Base-by-base conservation (phyloP, 148 eudicot species). In the Oxyria digyna region DNA sequence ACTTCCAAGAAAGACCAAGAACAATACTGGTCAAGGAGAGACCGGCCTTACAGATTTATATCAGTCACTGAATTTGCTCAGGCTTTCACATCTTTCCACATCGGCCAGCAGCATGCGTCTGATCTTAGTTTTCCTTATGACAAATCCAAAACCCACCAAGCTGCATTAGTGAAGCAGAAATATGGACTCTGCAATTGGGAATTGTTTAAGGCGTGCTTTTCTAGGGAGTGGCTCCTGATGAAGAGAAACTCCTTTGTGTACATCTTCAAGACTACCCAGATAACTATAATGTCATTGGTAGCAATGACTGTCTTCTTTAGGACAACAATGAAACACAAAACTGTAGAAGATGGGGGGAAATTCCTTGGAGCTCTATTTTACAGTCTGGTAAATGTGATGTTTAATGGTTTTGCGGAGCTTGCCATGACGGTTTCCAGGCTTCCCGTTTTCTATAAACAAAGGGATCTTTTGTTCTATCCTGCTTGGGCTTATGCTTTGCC, bases 1-100 rank as follows among this genome's bases (percentile, higher is more conserved):
- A 87, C 96, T 48, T 90, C 96, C 29, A 80, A 70, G 72, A 90
- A 87, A 68, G 93, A 90, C 62, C 96, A 87, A 84, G 82, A 84
- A 75, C 96, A 90, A 63, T 90, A 85, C 67, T 90, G 93, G 92
- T 79, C 32, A 70, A 81, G 23, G 41, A 78, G 55, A 35, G 54
- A 82, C 48, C 75, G 78, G 59, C 77, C 84, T 18, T 87, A 87
- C 68, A 71, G 49, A 69, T 87, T 78, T 54, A 62, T 87, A 42
- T 74, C 87, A 0, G 83, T 82, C 3, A 14, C 80, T 15, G 85
- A 84, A 32, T 90, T 90, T 68, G 69, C 79, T 17, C 74, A 82
- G 66, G 81, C 79, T 4, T 90, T 87, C 50, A 62, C 42, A 21
- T 70, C 80, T 42, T 90, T 87, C 72, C 89, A 70, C 42, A 62